These are phyloP conservation scores for Phialemoniopsis sp. DNA, from an alignment of 2,329 filamentous ascomycete genomes.

Conservation along the genomic window DNA sequence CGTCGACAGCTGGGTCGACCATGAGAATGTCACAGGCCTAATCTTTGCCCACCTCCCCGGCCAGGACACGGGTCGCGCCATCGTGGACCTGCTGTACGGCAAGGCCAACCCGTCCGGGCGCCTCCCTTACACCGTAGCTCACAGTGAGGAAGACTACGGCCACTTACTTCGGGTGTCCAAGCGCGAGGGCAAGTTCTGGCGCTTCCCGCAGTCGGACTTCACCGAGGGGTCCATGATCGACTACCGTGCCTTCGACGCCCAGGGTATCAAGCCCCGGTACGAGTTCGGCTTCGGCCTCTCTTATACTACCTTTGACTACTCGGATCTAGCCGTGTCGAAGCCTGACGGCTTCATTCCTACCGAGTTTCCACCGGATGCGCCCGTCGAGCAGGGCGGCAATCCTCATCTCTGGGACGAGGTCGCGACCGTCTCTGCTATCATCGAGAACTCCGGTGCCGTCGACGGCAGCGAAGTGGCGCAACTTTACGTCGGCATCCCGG, in stretches of 20 bases:
- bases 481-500: slow-evolving; percentile 55
- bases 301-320: slow-evolving; percentile 50
- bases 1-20: slow-evolving; percentile 57
- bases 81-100: slow-evolving; percentile 55
- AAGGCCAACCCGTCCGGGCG: slow-evolving; percentile 51
- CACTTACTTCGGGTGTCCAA: too few species aligned
- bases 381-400: too few species aligned
- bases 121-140: slow-evolving; percentile 59
- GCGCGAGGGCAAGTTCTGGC: slow-evolving; percentile 32
- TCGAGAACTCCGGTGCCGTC: slow-evolving; percentile 36
- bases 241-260: slow-evolving; percentile 49
- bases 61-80: slow-evolving; percentile 54
- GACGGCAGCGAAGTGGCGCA: slow-evolving; percentile 41
- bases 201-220: slow-evolving; percentile 48
- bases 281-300: slow-evolving; percentile 54
- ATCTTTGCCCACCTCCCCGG: slow-evolving; percentile 63
- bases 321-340: slow-evolving; percentile 30
- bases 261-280: slow-evolving; percentile 43
- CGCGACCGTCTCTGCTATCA: slow-evolving; percentile 27
- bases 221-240: slow-evolving; percentile 47
- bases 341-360: slow-evolving; percentile 17
- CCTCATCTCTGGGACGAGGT: slow-evolving; percentile 46
- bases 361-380: slow-evolving; percentile 32
- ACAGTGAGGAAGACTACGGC: slow-evolving; percentile 51
- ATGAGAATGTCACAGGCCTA: slow-evolving; percentile 60